Percentiles rank a stretch among this genome's conserved stretches.
Conservation (phyloP, 2,329 filamentous ascomycete genomes). For the Gaeumannomyces sp. region DNA sequence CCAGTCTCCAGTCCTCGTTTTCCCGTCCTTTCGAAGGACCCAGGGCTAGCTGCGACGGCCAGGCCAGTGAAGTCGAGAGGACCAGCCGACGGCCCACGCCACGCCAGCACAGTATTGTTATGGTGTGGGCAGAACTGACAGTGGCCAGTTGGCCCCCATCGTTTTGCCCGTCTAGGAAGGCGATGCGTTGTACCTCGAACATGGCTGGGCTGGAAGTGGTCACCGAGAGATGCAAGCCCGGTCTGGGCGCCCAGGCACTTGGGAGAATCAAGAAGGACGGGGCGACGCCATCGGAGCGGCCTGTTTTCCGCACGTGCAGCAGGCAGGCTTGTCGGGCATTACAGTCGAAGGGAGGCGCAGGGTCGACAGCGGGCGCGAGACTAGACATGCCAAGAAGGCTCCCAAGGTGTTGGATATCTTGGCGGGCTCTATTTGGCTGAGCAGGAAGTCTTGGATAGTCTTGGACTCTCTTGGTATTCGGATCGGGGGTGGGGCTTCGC, state of each 20-base stretch:
- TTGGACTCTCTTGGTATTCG: neutral
- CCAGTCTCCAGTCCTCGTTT: too few relatives aligned
- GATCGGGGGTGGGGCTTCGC: neutral
- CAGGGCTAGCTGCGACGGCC: neutral
- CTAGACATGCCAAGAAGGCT: neutral
- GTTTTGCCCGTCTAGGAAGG: neutral
- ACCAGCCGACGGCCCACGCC: neutral
- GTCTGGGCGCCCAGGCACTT: constrained; percentile 4
- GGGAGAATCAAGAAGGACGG: neutral
- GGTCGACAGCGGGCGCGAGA: neutral
- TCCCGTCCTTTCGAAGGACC: neutral
- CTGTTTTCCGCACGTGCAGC: constrained; percentile 4
- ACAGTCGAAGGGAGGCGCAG: too few relatives aligned
- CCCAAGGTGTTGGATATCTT: constrained; percentile 4
- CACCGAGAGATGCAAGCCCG: constrained; percentile 3
- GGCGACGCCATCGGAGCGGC: neutral
- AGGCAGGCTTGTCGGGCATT: neutral
- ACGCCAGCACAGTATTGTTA: neutral
- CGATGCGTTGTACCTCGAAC: neutral
- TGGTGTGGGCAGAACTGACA: neutral
- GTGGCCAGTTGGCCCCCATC: too few relatives aligned
- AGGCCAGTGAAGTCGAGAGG: neutral
- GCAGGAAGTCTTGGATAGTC: neutral
- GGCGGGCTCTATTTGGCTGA: neutral
- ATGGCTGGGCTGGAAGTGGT: neutral